Percentiles rank a stretch among this genome's conserved stretches.
Evolutionary conservation across 2,329 filamentous ascomycete species (phyloP).

Genomic region (Teratosphaeriaceae sp.): DNA sequence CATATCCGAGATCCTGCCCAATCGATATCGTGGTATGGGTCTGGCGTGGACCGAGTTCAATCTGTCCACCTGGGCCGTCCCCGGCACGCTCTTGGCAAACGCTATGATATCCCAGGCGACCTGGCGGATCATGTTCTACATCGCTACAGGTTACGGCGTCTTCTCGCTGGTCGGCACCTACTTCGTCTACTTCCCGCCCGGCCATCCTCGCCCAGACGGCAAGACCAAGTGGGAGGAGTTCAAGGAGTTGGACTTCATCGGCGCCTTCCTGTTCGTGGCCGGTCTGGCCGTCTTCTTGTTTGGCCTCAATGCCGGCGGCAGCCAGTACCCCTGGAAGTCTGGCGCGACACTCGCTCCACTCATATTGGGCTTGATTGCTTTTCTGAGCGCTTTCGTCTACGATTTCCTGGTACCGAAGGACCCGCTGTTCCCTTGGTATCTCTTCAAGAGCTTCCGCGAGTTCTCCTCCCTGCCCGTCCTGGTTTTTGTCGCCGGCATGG

Average conservation of each 20-base stretch:
- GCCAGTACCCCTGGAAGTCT: slow-evolving; percentile 11
- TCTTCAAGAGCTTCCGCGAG: slow-evolving; percentile 10
- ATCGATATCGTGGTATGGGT: slow-evolving; percentile 7
- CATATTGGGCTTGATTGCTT: slow-evolving; percentile 6
- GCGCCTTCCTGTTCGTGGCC: slow-evolving; percentile 11
- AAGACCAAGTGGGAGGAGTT: slow-evolving; percentile 11
- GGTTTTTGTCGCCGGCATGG: slow-evolving; percentile 9
- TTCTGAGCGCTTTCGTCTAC: slow-evolving; percentile 7
- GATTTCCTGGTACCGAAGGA: slow-evolving; percentile 7
- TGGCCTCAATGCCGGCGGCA: slow-evolving; percentile 12
- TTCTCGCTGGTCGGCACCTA: slow-evolving; percentile 7
- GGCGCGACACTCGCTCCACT: slow-evolving; percentile 7
- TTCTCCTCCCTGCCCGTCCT: slow-evolving; percentile 7
- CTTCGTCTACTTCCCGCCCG: slow-evolving; percentile 9
- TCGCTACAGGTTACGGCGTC: slow-evolving; percentile 7
- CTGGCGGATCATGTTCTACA: slow-evolving; percentile 9
- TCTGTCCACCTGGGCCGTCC: slow-evolving; percentile 3
- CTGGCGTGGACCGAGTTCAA: slow-evolving; percentile 8
- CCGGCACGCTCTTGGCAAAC: slow-evolving; percentile 7
- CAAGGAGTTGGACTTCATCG: slow-evolving; percentile 14
- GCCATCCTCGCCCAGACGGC: slow-evolving; percentile 6
- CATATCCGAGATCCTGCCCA: slow-evolving; percentile 8
- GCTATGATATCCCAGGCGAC: slow-evolving; percentile 5
- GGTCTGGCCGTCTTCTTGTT: slow-evolving; percentile 14
- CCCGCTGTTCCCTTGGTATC: slow-evolving; percentile 8